These are phyloP conservation scores for Eucalyptus shirleyi DNA, from an alignment of 345 rosid genomes.

Conservation along the genomic window DNA sequence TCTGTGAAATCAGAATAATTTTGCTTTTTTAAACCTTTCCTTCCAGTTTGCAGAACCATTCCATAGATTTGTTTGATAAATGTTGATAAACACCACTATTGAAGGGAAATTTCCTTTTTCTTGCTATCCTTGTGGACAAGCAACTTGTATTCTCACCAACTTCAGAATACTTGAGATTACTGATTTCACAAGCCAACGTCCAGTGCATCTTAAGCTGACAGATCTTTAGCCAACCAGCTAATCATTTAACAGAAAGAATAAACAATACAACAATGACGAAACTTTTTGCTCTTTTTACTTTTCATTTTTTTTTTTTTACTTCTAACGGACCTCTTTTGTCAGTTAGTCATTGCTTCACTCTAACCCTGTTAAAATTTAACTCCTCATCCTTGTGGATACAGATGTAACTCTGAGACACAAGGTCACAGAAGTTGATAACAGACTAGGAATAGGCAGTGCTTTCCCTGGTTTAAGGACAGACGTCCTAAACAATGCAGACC, in stretches of 20 bases:
- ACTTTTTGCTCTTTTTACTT: neutral
- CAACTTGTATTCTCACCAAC: neutral
- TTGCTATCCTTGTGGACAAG: neutral
- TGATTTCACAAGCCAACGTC: neutral
- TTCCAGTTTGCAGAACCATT: neutral
- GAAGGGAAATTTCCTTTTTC: neutral
- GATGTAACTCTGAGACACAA: conserved; percentile 39
- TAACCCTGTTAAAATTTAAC: neutral
- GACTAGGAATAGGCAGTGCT: conserved; percentile 29
- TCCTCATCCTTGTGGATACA: neutral
- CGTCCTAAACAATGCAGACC: conserved; percentile 25
- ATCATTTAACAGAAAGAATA: neutral
- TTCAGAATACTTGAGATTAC: neutral
- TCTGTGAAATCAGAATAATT: neutral
- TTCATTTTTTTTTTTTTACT: neutral
- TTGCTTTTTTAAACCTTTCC: neutral
- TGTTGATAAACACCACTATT: conserved; percentile 2
- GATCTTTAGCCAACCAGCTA: neutral
- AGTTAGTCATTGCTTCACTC: neutral
- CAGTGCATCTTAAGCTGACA: neutral
- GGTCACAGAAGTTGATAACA: conserved; percentile 56
- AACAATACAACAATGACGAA: neutral
- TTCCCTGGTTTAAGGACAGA: conserved; percentile 20
- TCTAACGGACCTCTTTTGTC: neutral
- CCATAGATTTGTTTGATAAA: neutral